Percentiles rank a stretch among this genome's conserved stretches.
These are phyloP conservation scores for Quercus aquifolioides DNA, from an alignment of 306 rosid species.

Conservation along the genomic window DNA sequence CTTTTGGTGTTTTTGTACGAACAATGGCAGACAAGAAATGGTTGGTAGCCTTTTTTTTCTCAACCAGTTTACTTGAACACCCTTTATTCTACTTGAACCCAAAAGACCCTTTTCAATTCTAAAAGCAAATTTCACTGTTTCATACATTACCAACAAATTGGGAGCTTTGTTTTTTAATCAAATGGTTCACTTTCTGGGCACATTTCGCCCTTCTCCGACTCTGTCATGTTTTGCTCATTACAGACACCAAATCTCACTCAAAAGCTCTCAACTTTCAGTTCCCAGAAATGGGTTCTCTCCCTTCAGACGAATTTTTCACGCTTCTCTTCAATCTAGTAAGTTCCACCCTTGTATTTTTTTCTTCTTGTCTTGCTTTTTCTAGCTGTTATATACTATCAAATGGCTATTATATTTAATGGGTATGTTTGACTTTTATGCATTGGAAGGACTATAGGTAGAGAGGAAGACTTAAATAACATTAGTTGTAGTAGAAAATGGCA, in stretches of 20 bases:
- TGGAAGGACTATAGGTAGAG: too few species aligned
- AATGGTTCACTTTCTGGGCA: slow-evolving; percentile 45
- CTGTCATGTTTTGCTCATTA: slow-evolving; percentile 27
- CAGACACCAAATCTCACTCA: slow-evolving; percentile 34
- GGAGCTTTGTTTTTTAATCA: background rate
- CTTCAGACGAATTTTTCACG: slow-evolving; percentile 29
- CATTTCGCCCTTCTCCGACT: slow-evolving; percentile 57
- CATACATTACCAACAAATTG: background rate
- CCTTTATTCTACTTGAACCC: background rate
- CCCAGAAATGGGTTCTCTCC: slow-evolving; percentile 34
- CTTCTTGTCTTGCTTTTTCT: background rate
- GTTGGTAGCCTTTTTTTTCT: background rate
- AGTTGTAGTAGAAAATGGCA: too few species aligned
- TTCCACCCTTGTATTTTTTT: background rate
- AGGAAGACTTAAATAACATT: too few species aligned
- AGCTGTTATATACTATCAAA: background rate
- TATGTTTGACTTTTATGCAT: background rate
- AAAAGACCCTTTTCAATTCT: background rate
- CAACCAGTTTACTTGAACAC: background rate
- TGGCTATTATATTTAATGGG: background rate
- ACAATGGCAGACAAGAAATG: background rate
- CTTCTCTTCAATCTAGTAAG: slow-evolving; percentile 50
- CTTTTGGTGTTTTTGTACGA: background rate
- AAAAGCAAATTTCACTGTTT: background rate
- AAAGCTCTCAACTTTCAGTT: slow-evolving; percentile 28